Conservation (phyloP, 345 rosid genomes). For the Linum lewisii region DNA sequence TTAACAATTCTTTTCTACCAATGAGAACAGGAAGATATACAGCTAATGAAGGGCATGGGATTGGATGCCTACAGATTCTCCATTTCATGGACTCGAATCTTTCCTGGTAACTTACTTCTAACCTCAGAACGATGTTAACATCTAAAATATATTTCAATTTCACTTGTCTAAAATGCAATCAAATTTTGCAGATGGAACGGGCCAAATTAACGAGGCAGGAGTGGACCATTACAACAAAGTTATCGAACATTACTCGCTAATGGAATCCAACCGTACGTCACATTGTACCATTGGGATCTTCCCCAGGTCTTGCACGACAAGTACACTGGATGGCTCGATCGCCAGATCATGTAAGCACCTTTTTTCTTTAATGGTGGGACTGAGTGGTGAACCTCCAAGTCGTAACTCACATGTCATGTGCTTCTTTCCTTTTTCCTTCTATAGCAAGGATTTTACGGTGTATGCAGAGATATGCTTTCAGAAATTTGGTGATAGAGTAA, state of each 20-base stretch:
- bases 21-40: constrained; percentile 64
- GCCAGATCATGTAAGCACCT: constrained; percentile 50
- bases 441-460: constrained; percentile 66
- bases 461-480: constrained; percentile 81
- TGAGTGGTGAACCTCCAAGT: not conserved
- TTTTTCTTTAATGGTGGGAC: not conserved
- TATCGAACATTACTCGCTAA: constrained; percentile 68
- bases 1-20: not conserved
- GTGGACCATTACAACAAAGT: constrained; percentile 83
- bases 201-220: constrained; percentile 75
- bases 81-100: constrained; percentile 89
- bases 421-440: not conserved
- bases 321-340: constrained; percentile 80
- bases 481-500: constrained; percentile 85
- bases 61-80: constrained; percentile 92
- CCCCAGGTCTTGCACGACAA: constrained; percentile 74
- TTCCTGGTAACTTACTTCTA: constrained; percentile 43
- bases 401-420: not conserved
- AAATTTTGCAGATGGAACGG: constrained; percentile 51
- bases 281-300: constrained; percentile 95
- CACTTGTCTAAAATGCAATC: not conserved
- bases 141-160: too few species aligned
- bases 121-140: not conserved
- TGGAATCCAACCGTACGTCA: constrained; percentile 85
- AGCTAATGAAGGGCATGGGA: constrained; percentile 89